Percentiles rank a stretch among this genome's conserved stretches.
Evolutionary conservation across 1,139 yeast genomes (phyloP).

Genomic region (Blastobotrys arbuscula): DNA sequence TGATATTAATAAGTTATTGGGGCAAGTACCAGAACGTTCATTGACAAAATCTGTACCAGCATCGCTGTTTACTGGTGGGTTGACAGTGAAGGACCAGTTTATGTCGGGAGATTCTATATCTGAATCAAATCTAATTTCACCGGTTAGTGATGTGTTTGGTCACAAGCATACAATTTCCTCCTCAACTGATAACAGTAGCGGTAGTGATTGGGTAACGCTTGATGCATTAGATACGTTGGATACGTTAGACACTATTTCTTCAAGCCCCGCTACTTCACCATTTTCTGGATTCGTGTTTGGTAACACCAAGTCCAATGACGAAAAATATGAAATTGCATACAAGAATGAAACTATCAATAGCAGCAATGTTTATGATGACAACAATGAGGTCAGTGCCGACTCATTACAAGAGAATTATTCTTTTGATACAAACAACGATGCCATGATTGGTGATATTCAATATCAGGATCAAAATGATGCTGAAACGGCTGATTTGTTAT

Average conservation of each 20-base stretch:
- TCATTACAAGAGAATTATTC: background rate
- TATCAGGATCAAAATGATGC: background rate
- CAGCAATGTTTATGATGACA: background rate
- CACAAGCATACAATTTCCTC: slow-evolving; percentile 1
- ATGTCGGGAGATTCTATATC: slow-evolving; percentile 1
- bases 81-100: background rate
- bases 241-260: background rate
- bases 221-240: slow-evolving; percentile 1
- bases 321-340: background rate
- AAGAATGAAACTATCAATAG: background rate
- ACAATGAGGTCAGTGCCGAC: background rate
- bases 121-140: slow-evolving; percentile 2
- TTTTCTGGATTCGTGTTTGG: slow-evolving; percentile 3
- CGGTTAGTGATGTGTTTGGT: background rate
- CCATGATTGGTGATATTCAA: background rate
- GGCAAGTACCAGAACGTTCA: slow-evolving; percentile 11
- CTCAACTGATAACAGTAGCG: background rate
- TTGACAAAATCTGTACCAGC: slow-evolving; percentile 19
- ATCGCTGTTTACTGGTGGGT: background rate
- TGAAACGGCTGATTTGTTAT: slow-evolving; percentile 1
- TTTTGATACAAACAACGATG: background rate
- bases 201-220: background rate
- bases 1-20: background rate
- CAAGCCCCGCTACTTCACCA: slow-evolving; percentile 3
- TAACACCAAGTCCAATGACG: background rate